phyloP scores from a whole-genome alignment of 108 stramenopile species.

The Thalassiosira profunda region DNA sequence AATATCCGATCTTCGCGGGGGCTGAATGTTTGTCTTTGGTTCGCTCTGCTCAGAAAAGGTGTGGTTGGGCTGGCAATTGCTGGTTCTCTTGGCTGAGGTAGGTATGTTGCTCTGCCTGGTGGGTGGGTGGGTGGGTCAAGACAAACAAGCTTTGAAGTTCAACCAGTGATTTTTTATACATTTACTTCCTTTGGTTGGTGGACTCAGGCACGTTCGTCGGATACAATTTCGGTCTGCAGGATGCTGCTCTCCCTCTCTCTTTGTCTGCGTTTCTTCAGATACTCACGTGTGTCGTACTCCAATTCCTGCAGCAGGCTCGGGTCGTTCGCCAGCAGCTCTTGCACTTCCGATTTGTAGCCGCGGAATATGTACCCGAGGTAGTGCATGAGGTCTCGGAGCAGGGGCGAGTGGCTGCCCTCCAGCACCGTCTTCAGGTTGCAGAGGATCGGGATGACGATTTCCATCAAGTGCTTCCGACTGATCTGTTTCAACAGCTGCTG shows the following conservation, averaged over 20 bases:
- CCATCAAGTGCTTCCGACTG: slow-evolving; percentile 91
- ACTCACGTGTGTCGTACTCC: slow-evolving; percentile 78
- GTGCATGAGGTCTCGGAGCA: slow-evolving; percentile 84
- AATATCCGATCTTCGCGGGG: too few species aligned
- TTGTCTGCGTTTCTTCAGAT: slow-evolving; percentile 23
- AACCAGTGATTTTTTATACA: too few species aligned
- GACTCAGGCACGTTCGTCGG: too few species aligned
- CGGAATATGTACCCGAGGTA: slow-evolving; percentile 86
- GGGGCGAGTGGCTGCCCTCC: slow-evolving; percentile 81
- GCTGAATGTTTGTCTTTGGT: too few species aligned
- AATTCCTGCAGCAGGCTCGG: slow-evolving; percentile 86
- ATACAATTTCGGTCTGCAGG: too few species aligned
- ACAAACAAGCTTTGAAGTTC: too few species aligned
- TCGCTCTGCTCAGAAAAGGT: too few species aligned
- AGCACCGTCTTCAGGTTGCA: slow-evolving; percentile 88
- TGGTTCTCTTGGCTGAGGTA: too few species aligned
- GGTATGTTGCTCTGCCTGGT: too few species aligned
- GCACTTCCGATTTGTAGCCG: slow-evolving; percentile 80
- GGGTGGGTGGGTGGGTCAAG: too few species aligned
- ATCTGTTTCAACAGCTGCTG: slow-evolving; percentile 86
- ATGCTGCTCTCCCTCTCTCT: slow-evolving; percentile 8
- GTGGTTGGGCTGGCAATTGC: too few species aligned
- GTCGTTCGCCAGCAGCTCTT: slow-evolving; percentile 81
- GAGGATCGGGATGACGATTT: slow-evolving; percentile 92
- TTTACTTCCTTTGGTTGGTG: too few species aligned